phyloP scores from a whole-genome alignment of 352 stramenopile species.

The Phytophthora nicotianae region DNA sequence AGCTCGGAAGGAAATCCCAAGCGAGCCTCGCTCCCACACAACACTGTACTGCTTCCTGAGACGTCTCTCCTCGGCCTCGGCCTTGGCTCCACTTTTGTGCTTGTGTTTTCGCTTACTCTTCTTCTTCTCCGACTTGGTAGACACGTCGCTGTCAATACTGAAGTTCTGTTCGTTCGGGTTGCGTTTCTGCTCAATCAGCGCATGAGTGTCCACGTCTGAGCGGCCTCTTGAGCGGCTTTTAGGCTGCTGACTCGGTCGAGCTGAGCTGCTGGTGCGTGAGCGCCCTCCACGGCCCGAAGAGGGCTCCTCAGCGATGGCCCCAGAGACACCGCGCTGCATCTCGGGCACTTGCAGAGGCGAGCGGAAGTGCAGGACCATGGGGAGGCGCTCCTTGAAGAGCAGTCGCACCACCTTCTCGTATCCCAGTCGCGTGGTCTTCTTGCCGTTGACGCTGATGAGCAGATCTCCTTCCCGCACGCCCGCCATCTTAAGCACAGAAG shows the following conservation, averaged over 20 bases:
- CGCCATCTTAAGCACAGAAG: conserved; percentile 74
- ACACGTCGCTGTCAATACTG: conserved; percentile 27
- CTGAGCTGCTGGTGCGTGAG: conserved; percentile 21
- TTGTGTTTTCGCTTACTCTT: conserved; percentile 31
- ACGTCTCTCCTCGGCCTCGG: conserved; percentile 43
- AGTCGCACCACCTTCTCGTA: conserved; percentile 81
- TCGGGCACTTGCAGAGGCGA: conserved; percentile 41
- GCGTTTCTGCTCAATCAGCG: conserved; percentile 20
- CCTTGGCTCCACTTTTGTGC: conserved; percentile 25
- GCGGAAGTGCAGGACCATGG: conserved; percentile 80
- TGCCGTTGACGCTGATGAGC: conserved; percentile 81
- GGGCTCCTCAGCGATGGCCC: conserved; percentile 22
- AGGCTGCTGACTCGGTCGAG: neutral
- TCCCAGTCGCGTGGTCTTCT: conserved; percentile 72
- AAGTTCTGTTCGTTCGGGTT: conserved; percentile 20
- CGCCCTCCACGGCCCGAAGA: conserved; percentile 2
- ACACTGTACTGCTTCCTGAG: conserved; percentile 76
- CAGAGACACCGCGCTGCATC: conserved; percentile 16
- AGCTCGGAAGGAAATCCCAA: conserved; percentile 75
- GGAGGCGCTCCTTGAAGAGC: conserved; percentile 79
- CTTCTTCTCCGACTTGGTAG: conserved; percentile 15
- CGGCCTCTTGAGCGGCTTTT: conserved; percentile 12
- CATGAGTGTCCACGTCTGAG: conserved; percentile 11
- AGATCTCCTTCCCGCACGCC: conserved; percentile 70
- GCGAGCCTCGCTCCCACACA: conserved; percentile 70